A percentile compares a stretch with the other conserved stretches of the same genome.
Conservation (phyloP, 169 alveolate genomes). For the Plasmodium blacklocki region DNA sequence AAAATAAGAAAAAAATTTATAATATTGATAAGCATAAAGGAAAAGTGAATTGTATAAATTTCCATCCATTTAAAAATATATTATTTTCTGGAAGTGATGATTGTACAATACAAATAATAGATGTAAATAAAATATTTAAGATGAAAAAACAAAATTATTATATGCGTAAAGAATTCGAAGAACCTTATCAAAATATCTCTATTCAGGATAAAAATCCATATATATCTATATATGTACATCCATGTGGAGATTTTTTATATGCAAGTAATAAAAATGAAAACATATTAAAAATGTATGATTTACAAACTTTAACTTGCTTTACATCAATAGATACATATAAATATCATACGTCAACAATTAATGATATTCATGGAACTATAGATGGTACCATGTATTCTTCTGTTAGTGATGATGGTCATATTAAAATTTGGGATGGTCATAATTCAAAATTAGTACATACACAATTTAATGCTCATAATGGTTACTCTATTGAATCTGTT, state of each 20-base stretch:
- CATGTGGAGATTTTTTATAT: constrained; percentile 86
- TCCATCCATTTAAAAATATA: constrained; percentile 56
- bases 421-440: constrained; percentile 84
- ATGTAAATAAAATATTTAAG: constrained; percentile 39
- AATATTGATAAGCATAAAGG: constrained; percentile 42
- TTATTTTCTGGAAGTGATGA: constrained; percentile 71
- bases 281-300: constrained; percentile 80
- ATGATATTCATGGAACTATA: constrained; percentile 51
- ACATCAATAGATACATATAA: constrained; percentile 12
- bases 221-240: constrained; percentile 81
- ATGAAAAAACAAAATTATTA: constrained; percentile 17
- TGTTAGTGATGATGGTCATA: constrained; percentile 35
- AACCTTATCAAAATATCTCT: constrained; percentile 11
- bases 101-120: constrained; percentile 48
- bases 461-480: constrained; percentile 75
- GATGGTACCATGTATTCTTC: constrained; percentile 51
- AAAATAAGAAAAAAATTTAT: constrained; percentile 29
- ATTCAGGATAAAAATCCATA: constrained; percentile 64
- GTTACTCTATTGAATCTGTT: constrained; percentile 79
- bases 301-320: constrained; percentile 80
- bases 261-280: constrained; percentile 82
- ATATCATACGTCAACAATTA: constrained; percentile 37
- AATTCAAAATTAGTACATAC: constrained; percentile 78
- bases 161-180: constrained; percentile 17
- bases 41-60: constrained; percentile 39